Conservation (phyloP, 805 yeast species). For the Saturnispora sanitii region DNA sequence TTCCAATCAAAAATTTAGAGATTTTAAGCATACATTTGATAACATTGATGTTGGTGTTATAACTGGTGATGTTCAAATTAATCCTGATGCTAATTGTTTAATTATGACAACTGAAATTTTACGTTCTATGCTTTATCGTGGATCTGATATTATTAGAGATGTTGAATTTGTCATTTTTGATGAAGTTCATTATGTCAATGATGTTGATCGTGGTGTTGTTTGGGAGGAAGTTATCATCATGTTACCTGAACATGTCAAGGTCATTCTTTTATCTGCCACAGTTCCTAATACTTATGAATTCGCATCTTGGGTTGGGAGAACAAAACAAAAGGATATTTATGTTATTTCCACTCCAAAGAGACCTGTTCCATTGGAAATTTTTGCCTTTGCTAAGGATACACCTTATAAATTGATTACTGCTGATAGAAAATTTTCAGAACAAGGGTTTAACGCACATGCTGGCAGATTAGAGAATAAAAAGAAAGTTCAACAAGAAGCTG, state of each 20-base stretch:
- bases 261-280: slow-evolving; percentile 91
- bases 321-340: slow-evolving; percentile 90
- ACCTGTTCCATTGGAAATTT: slow-evolving; percentile 90
- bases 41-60: slow-evolving; percentile 91
- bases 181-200: slow-evolving; percentile 98
- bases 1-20: slow-evolving; percentile 91
- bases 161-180: slow-evolving; percentile 98
- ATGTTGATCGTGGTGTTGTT: slow-evolving; percentile 95
- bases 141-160: slow-evolving; percentile 96
- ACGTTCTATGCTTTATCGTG: slow-evolving; percentile 92
- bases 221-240: slow-evolving; percentile 98
- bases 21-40: slow-evolving; percentile 81
- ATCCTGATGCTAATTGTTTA: slow-evolving; percentile 95
- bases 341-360: slow-evolving; percentile 94
- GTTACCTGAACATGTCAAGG: slow-evolving; percentile 91
- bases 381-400: slow-evolving; percentile 71
- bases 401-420: slow-evolving; percentile 67
- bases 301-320: slow-evolving; percentile 98
- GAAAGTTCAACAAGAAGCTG: slow-evolving; percentile 20
- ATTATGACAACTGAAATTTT: slow-evolving; percentile 99
- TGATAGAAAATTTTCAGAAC: slow-evolving; percentile 55
- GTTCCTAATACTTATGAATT: slow-evolving; percentile 98
- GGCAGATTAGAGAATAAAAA: slow-evolving; percentile 36
- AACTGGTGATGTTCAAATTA: slow-evolving; percentile 98
- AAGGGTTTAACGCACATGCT: slow-evolving; percentile 52